Evolutionary conservation across 192 early-diverging fungal genomes (phyloP).

Genomic region (Coemansia sp.): DNA sequence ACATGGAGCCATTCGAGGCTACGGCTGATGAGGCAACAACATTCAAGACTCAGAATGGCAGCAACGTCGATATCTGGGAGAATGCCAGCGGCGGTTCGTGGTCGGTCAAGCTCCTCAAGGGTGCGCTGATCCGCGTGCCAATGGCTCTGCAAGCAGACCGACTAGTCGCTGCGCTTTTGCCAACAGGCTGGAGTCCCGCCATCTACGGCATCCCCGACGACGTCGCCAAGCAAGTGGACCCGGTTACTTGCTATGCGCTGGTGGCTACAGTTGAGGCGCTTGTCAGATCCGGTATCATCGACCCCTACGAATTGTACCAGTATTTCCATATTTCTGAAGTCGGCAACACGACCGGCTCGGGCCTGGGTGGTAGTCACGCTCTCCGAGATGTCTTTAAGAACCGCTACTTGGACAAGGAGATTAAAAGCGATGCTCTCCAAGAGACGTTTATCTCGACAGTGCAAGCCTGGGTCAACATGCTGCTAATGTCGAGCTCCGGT

Average conservation of each 20-base stretch:
- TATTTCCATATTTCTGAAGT: conserved; percentile 94
- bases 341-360: conserved; percentile 87
- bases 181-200: conserved; percentile 89
- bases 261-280: conserved; percentile 92
- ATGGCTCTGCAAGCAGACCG: conserved; percentile 85
- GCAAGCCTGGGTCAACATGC: conserved; percentile 94
- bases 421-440: conserved; percentile 84
- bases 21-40: conserved; percentile 84
- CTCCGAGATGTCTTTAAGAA: conserved; percentile 72
- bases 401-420: conserved; percentile 71
- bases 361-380: conserved; percentile 80
- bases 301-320: conserved; percentile 96
- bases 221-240: conserved; percentile 87
- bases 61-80: conserved; percentile 64
- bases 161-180: conserved; percentile 83
- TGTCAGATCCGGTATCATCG: conserved; percentile 85
- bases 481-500: conserved; percentile 87
- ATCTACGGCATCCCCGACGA: conserved; percentile 91
- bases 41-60: conserved; percentile 80
- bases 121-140: conserved; percentile 84
- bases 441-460: conserved; percentile 95
- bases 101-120: conserved; percentile 82
- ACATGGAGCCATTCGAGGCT: conserved; percentile 83
- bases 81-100: conserved; percentile 62
- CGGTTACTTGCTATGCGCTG: conserved; percentile 80